Conservation (phyloP, 2,329 filamentous ascomycete genomes). For the Scopulariopsis brevicaulis region DNA sequence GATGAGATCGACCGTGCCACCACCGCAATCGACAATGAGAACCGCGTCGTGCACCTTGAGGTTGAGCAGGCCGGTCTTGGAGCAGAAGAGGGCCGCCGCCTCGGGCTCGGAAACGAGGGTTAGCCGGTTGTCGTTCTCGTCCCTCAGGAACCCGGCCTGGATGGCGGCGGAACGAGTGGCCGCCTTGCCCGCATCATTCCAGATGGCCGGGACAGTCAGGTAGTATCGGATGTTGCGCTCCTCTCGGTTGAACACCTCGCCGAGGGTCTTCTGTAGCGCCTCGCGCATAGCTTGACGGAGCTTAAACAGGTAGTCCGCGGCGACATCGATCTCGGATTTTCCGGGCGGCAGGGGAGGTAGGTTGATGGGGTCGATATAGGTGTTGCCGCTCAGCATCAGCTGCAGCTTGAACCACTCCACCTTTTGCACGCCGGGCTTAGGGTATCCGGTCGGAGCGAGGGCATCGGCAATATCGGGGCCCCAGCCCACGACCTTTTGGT, state of each 20-base stretch:
- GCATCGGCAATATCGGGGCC: constrained; percentile 96
- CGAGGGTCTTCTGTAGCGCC: constrained; percentile 89
- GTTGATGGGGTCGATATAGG: constrained; percentile 98
- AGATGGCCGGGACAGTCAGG: constrained; percentile 96
- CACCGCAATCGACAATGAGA: constrained; percentile 94
- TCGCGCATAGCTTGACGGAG: constrained; percentile 93
- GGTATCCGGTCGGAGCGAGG: constrained; percentile 90
- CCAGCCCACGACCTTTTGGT: constrained; percentile 99
- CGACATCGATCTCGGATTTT: constrained; percentile 98
- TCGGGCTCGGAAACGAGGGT: constrained; percentile 95
- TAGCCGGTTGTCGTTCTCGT: constrained; percentile 94
- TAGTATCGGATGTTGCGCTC: constrained; percentile 98
- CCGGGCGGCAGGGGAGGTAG: constrained; percentile 91
- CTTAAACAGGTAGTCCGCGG: constrained; percentile 98
- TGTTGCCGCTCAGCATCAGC: constrained; percentile 96
- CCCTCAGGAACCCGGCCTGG: constrained; percentile 89
- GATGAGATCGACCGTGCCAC: constrained; percentile 97
- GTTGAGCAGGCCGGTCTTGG: constrained; percentile 90
- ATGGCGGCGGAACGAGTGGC: constrained; percentile 92
- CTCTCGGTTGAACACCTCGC: constrained; percentile 95
- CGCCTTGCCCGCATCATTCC: constrained; percentile 98
- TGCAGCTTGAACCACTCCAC: constrained; percentile 99
- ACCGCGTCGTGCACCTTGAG: constrained; percentile 98
- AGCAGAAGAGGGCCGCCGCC: constrained; percentile 93
- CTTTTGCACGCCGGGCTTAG: constrained; percentile 95